Base-by-base conservation (phyloP, 1,284 basidiomycete species). In the Rhodotorula sp. region DNA sequence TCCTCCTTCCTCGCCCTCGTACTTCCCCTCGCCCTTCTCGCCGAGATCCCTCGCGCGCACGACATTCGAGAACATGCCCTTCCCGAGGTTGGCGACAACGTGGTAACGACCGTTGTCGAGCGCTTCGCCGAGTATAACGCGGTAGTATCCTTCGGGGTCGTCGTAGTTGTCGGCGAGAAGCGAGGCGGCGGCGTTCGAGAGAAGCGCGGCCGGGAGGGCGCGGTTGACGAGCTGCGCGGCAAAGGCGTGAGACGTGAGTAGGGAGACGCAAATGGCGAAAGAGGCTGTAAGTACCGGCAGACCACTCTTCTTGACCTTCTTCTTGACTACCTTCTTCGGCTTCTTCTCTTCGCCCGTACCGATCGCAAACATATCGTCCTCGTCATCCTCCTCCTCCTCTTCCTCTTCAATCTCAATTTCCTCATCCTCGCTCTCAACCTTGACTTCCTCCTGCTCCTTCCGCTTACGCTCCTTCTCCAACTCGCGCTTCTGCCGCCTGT, bases 41-140 rank as follows among this genome's bases (percentile, higher is more conserved):
- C 89, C 86, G 44, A 94, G 83, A 30, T 96, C 87, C 58, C 91
- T 88, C 13, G 94, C 94, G 57, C 90, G 86, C 30, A 98, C 94
- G 51, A 99, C 96, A 59, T 91, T 92, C 53, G 93, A 92, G 81
- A 99, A 99, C 94, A 99, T 99, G 68, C 96, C 96, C 79, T 95
- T 94, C 46, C 96, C 96, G 18, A 99, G 84, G 58, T 87, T 92
- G 44, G 92, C 93, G 74, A 91, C 95, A 18, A 99, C 92, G 79
- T 97, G 93, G 80, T 98, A 99, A 55, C 90, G 86, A 2, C 92
- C 94, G 52, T 87, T 86, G 76, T 96, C 92, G n/a, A 97, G 83
- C 67, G 94, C 87, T 81, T 99, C 96, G 59, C 95, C 96, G 9
- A 98, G 86, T 59, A 95, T 94, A 71, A 96, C 87, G 70, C 88